Percentiles rank a stretch among this genome's conserved stretches.
Evolutionary conservation across 148 eudicot genomes (phyloP).

Genomic region (Spergularia marina): DNA sequence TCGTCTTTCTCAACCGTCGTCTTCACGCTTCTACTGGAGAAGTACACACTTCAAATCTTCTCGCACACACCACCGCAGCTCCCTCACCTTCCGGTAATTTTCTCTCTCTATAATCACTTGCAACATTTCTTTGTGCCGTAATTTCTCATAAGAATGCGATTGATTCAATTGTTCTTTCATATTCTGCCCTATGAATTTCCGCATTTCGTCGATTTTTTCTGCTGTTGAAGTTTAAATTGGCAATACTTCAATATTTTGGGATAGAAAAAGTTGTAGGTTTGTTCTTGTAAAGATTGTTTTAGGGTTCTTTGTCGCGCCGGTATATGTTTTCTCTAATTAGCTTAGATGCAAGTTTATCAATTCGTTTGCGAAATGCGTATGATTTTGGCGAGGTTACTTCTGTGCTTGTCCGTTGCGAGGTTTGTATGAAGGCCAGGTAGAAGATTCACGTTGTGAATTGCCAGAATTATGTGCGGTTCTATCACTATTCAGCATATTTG

Average conservation of each 20-base stretch:
- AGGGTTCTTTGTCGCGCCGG: not conserved
- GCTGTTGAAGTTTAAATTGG: not conserved
- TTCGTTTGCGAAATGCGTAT: not conserved
- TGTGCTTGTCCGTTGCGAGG: not conserved
- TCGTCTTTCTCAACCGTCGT: not conserved
- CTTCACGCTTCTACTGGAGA: not conserved
- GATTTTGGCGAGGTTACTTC: not conserved
- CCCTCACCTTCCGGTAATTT: constrained; percentile 15
- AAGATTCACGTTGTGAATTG: not conserved
- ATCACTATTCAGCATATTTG: no score
- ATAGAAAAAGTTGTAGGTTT: no score
- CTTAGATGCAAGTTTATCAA: no score
- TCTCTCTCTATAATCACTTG: not conserved
- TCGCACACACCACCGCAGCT: not conserved
- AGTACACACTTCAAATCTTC: not conserved
- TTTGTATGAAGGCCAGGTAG: not conserved
- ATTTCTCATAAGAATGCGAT: not conserved
- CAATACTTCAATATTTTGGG: no score
- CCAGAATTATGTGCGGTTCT: not conserved
- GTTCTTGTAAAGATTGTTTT: not conserved
- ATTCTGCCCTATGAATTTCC: not conserved
- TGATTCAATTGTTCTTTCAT: not conserved
- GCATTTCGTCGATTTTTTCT: not conserved
- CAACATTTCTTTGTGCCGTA: not conserved
- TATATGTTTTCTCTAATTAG: no score